Evolutionary conservation across 257 asterid species (phyloP).

Genomic region (Phtheirospermum japonicum): DNA sequence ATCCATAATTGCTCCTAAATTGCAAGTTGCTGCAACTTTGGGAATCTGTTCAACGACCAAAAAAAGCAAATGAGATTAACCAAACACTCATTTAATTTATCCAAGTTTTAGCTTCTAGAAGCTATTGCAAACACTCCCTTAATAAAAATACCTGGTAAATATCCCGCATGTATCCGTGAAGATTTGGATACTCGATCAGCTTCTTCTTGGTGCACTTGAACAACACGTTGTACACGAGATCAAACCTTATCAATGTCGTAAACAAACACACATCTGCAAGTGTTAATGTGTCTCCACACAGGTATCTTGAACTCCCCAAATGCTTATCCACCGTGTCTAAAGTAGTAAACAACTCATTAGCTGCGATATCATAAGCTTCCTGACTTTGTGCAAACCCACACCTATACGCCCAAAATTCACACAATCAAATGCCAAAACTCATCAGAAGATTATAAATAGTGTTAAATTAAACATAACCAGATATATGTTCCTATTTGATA

Average conservation of each 20-base stretch:
- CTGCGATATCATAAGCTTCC: constrained; percentile 74
- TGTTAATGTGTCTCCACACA: constrained; percentile 82
- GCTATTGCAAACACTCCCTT: too few species aligned
- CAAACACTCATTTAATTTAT: too few species aligned
- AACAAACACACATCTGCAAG: constrained; percentile 92
- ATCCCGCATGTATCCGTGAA: constrained; percentile 73
- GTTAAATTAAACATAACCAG: too few species aligned
- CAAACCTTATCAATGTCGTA: constrained; percentile 87
- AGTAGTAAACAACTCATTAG: constrained; percentile 53
- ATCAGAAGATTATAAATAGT: background rate
- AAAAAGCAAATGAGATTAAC: too few species aligned
- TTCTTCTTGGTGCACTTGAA: constrained; percentile 97
- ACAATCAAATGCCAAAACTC: background rate
- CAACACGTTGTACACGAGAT: constrained; percentile 73
- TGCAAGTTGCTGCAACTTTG: constrained; percentile 85
- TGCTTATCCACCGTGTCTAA: constrained; percentile 72
- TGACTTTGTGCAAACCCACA: constrained; percentile 98
- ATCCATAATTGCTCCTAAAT: constrained; percentile 70
- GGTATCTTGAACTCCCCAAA: constrained; percentile 51
- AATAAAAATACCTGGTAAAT: constrained; percentile 74
- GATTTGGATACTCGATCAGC: constrained; percentile 66
- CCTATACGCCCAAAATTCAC: constrained; percentile 38
- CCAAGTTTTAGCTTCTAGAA: too few species aligned
- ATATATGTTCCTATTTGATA: too few species aligned
- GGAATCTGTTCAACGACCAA: constrained; percentile 71